phyloP scores from a whole-genome alignment of 2,329 filamentous ascomycete species.

The Hymenotorrendiella dingleyae region DNA sequence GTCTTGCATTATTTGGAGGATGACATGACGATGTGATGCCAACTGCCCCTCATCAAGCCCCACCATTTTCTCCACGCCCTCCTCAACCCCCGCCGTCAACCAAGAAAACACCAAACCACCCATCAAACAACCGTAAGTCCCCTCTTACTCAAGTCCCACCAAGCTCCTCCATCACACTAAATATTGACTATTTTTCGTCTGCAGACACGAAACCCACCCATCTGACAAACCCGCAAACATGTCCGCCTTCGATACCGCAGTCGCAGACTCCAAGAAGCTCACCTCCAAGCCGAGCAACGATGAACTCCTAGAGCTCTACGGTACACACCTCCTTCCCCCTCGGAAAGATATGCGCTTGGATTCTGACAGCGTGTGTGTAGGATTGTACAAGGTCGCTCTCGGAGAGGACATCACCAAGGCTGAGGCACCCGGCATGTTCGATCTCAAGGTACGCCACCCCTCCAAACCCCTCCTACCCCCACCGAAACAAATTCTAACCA shows the following conservation, averaged over 20 bases:
- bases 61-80: too few relatives aligned
- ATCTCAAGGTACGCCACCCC: constrained; percentile 45
- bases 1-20: too few relatives aligned
- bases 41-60: too few relatives aligned
- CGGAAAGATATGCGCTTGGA: not conserved
- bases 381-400: constrained; percentile 51
- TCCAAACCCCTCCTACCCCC: not conserved
- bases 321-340: constrained; percentile 8
- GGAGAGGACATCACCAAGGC: constrained; percentile 53
- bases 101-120: too few relatives aligned
- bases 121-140: too few relatives aligned
- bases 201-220: too few relatives aligned
- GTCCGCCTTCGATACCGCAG: constrained; percentile 47
- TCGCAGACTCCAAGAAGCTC: constrained; percentile 61
- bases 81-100: too few relatives aligned
- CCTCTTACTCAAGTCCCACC: too few relatives aligned
- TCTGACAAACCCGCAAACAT: constrained; percentile 19
- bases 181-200: too few relatives aligned
- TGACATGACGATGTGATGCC: too few relatives aligned
- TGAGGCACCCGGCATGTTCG: constrained; percentile 59
- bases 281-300: constrained; percentile 57
- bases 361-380: constrained; percentile 30
- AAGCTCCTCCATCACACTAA: too few relatives aligned
- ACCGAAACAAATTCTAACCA: not conserved
- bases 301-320: constrained; percentile 48